Evolutionary conservation across 2,329 filamentous ascomycete genomes (phyloP), one percentile per base, ranked within the genome.

Genomic region (Cladosporium sp.): DNA sequence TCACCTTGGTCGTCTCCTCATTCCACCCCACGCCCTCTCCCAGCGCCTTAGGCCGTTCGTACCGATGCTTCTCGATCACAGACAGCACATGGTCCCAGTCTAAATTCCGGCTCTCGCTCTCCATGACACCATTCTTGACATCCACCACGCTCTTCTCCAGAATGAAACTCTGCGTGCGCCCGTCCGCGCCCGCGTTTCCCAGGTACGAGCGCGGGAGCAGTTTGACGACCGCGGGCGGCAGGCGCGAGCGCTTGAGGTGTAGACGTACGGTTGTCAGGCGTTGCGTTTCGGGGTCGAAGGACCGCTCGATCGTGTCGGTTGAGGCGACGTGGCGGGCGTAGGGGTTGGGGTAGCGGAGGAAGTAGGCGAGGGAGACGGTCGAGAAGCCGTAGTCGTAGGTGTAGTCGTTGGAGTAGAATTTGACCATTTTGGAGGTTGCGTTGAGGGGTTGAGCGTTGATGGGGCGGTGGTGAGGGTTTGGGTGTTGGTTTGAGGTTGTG

Each of bases 361-460:
- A 93, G 78, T 89, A 93, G 72, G 88, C 88, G 68, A 93, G 84
- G 42, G 87, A 89, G 55, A 93, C 88, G 67, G 87, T 87, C 55
- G 86, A 83, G 73, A 92, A 92, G 42, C 86, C 84, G 70, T 92
- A 88, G 57, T 83, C 78, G 76, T 91, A 90, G 62, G 78, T 80
- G 67, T 87, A 85, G 70, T 79, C 82, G 60, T 65, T 67, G 40
- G 68, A 69, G 68, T 76, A 76, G 67, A 77, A 74, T 64, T 76
- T 76, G 58, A 77, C 74, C 74, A 77, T 77, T 22, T 12, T 36
- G 22, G 18, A 18, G 30, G n/a, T 32, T 35, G 19, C n/a, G n/a
- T 7, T 8, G 20, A 36, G 19, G 42, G 7, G 16, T 27, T 27
- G 22, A 27, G 22, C 5, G 22, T 27, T 4, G 22, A 27, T 4